Evolutionary conservation across 2,329 filamentous ascomycete species (phyloP), one percentile per base, ranked within the genome.

Genomic region (Cytospora mali): DNA sequence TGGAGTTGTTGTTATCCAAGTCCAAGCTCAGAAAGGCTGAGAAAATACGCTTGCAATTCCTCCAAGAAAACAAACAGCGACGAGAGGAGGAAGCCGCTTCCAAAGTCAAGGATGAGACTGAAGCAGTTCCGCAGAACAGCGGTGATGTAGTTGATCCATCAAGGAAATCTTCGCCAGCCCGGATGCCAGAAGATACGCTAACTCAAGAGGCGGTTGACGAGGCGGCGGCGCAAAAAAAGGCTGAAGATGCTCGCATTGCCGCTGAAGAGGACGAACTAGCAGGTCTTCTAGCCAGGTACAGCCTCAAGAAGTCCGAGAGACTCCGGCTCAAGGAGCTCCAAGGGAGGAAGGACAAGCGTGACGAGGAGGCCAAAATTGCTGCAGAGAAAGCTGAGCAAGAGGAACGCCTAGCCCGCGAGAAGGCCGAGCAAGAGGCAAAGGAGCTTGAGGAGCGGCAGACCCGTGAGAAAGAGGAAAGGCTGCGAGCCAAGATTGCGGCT

Each of bases 191-290:
- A 11, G 42, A 33, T 13, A 9, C 23, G 46, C 29, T 42, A 25
- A 33, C 46, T 21, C 55, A 58, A n/a, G 21, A 50, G 16, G 33
- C 31, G 14, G 29, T 49, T 29, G 61, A 63, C 18, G 64, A 63
- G 57, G 28, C 39, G 23, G 53, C 61, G n/a, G 35, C 55, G 11
- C 56, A 65, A 25, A 53, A 54, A 9, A 28, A 48, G 14, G 35
- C 6, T 5, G 54, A 53, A 29, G 49, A 61, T 16, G 64, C 61
- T 6, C 10, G 53, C 13, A 57, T 65, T 28, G 56, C 56, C 13
- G 61, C 64, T n/a, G 64, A 65, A 55, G 64, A 65, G 33, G 46
- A 29, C 16, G 64, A 65, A 31, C 29, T 65, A 18, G n/a, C 49
- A 11, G 61, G 63, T 14, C 64, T 65, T 48, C 21, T 62, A 13